Evolutionary conservation across 257 asterid species (phyloP), one percentile per base, ranked within the genome.

Genomic region (Schizonepeta tenuifolia): DNA sequence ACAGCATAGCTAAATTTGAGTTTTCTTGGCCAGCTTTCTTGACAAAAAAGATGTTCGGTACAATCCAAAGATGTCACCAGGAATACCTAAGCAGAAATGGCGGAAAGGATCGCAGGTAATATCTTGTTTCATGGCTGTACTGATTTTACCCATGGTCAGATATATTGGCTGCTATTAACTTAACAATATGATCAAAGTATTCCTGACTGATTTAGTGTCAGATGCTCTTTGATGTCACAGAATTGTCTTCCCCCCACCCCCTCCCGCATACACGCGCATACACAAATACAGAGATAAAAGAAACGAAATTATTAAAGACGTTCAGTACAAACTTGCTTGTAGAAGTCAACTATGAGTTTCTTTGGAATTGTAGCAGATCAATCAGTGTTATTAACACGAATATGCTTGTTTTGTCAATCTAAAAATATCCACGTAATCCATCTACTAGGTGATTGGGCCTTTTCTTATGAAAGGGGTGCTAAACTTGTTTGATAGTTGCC

Each of bases 101-200:
- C 88, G 96, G 55, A 95, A 95, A 85, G 99, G 99, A 72, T 95
- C 99, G 57, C 99, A 95, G 96, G 99, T 95, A 74, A 78, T 69
- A 17, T 60, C 43, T 61, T 69, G 65, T 44, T 43, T 59, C 73
- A 36, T 49, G 69, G 47, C 41, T 12, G 47, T 28, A 14, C 10
- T 72, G 43, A 17, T 53, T 70, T 63, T 71, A 60, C 69, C 60
- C 22, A 22, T 65, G 70, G 22, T 47, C 9, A 14, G 13, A 59
- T 31, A 21, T 62, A 73, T 47, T 20, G 49, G 43, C 54, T 18
- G 47, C 26, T 75, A 9, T 28, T 67, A 26, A 33, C 38, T 31
- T 12, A 14, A 24, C 43, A 54, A 31, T 41, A 49, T 26, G 40
- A 50, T 70, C 35, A 67, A 44, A 65, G 62, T 41, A 69, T n/a